Percentiles rank a stretch among this genome's conserved stretches.
Conservation (phyloP, 345 rosid species). For the Gossypium herbaceum region DNA sequence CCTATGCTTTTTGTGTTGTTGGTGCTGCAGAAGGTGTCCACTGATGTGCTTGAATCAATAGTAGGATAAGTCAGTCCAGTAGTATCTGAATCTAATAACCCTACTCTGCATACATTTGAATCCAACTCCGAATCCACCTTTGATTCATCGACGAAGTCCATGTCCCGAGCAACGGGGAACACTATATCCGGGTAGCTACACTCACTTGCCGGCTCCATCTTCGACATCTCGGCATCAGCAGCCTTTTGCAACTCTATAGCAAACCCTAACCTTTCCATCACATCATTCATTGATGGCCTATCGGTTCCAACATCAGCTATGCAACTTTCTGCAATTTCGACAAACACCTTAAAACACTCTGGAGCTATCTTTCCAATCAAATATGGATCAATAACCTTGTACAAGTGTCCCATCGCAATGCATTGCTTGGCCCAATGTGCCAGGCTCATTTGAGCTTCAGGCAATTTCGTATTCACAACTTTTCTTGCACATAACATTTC, state of each 20-base stretch:
- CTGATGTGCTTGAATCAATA: neutral
- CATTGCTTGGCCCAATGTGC: constrained; percentile 37
- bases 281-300: constrained; percentile 28
- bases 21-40: neutral
- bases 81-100: neutral
- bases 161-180: neutral
- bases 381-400: constrained; percentile 26
- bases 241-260: constrained; percentile 25
- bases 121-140: neutral
- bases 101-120: neutral
- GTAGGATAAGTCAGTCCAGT: neutral
- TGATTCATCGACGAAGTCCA: neutral
- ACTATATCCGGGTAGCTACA: neutral
- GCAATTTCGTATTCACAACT: constrained; percentile 22
- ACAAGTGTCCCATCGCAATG: constrained; percentile 31
- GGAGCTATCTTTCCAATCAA: constrained; percentile 15
- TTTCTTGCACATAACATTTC: constrained; percentile 19
- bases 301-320: constrained; percentile 1
- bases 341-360: constrained; percentile 17
- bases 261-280: constrained; percentile 17
- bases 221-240: constrained; percentile 5
- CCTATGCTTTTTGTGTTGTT: neutral
- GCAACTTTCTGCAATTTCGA: constrained; percentile 20
- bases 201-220: neutral
- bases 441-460: constrained; percentile 30